These are phyloP conservation scores for Citrus sinensis DNA, from an alignment of 345 rosid species.

Conservation along the genomic window DVS_A1.0 CM039164.1:22996001-22996500, in stretches of 20 bases:
- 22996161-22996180: constrained; percentile 60
- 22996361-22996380: constrained; percentile 54
- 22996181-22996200: constrained; percentile 64
- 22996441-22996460: constrained; percentile 89
- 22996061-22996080: constrained; percentile 84
- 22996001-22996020: constrained; percentile 66
- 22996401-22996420: constrained; percentile 87
- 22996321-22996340: constrained; percentile 72
- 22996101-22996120: constrained; percentile 73
- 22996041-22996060: constrained; percentile 96
- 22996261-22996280: constrained; percentile 94
- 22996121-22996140: constrained; percentile 60
- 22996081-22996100: constrained; percentile 61
- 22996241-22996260: constrained; percentile 85
- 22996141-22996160: constrained; percentile 36
- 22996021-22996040: constrained; percentile 69
- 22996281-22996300: constrained; percentile 71
- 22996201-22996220: constrained; percentile 73
- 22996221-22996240: constrained; percentile 80
- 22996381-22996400: constrained; percentile 67
- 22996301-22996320: constrained; percentile 86
- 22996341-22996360: constrained; percentile 71
- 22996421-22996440: constrained; percentile 92
- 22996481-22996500: constrained; percentile 87
- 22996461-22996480: constrained; percentile 52